Evolutionary conservation across 2,329 filamentous ascomycete species (phyloP).

Genomic region (Trichoderma sp.): DNA sequence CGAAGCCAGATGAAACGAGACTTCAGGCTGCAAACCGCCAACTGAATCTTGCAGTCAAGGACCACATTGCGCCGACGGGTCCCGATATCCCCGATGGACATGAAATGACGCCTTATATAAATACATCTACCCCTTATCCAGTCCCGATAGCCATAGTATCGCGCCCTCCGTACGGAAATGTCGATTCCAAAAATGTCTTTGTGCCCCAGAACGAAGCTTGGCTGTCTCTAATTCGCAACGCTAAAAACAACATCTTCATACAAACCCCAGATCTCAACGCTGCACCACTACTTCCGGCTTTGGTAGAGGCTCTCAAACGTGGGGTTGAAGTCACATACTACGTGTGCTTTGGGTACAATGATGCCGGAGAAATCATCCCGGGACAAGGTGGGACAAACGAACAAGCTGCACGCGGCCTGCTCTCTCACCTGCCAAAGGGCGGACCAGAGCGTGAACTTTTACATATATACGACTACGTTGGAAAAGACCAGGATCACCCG

Average conservation of each 20-base stretch:
- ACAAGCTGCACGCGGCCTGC: constrained; percentile 60
- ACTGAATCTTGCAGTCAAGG: constrained; percentile 61
- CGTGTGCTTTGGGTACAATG: constrained; percentile 76
- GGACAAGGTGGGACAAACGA: constrained; percentile 75
- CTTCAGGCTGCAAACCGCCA: constrained; percentile 61
- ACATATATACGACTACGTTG: constrained; percentile 68
- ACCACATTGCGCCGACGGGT: constrained; percentile 48
- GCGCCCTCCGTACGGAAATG: constrained; percentile 62
- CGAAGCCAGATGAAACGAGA: constrained; percentile 48
- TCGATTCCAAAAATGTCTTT: constrained; percentile 57
- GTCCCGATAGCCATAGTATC: constrained; percentile 72
- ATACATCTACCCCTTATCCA: constrained; percentile 41
- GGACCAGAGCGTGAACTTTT: constrained; percentile 40
- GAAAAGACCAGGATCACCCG: constrained; percentile 66
- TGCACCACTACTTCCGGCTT: constrained; percentile 60
- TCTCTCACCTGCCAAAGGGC: constrained; percentile 48
- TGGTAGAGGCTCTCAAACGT: constrained; percentile 62
- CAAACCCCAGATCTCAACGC: constrained; percentile 77
- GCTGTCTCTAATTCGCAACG: constrained; percentile 66
- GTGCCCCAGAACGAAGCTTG: constrained; percentile 76
- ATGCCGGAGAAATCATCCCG: constrained; percentile 71
- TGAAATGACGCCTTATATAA: constrained; percentile 65
- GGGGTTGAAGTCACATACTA: constrained; percentile 68
- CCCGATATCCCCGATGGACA: constrained; percentile 51
- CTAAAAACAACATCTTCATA: constrained; percentile 65